phyloP scores from a whole-genome alignment of 2,329 filamentous ascomycete genomes.

The Colletotrichum viniferum region DNA sequence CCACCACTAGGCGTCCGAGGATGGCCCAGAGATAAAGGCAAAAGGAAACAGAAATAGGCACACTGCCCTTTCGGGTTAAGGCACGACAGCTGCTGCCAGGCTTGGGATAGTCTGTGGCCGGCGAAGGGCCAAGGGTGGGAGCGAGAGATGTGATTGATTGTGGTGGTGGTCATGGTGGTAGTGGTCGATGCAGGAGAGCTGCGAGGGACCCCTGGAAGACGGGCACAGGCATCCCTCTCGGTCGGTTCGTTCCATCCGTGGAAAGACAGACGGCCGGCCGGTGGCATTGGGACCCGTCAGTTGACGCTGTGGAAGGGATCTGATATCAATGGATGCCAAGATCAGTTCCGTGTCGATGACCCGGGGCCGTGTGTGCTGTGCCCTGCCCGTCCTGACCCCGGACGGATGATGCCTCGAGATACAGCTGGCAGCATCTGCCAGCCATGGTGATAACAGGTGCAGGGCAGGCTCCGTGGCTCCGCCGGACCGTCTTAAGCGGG shows the following conservation, averaged over 20 bases:
- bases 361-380: background rate
- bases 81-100: background rate
- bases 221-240: background rate
- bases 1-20: conserved; percentile 16
- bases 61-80: conserved; percentile 1
- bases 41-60: conserved; percentile 15
- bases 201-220: conserved; percentile 11
- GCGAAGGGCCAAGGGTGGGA: background rate
- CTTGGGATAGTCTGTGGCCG: background rate
- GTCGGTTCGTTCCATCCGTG: conserved; percentile 18
- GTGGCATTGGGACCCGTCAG: background rate
- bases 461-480: background rate
- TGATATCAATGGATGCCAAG: background rate
- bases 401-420: background rate
- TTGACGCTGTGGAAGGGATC: background rate
- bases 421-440: background rate
- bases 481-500: background rate
- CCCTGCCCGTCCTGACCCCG: background rate
- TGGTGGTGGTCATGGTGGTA: background rate
- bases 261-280: background rate
- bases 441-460: background rate
- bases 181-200: conserved; percentile 11
- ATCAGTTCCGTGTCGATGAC: background rate
- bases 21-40: conserved; percentile 19
- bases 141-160: background rate